A percentile compares a stretch with the other conserved stretches of the same genome.
These are phyloP conservation scores for Carex arenaria DNA, from an alignment of 202 grass and related monocot genomes.

Conservation along the genomic window DNA sequence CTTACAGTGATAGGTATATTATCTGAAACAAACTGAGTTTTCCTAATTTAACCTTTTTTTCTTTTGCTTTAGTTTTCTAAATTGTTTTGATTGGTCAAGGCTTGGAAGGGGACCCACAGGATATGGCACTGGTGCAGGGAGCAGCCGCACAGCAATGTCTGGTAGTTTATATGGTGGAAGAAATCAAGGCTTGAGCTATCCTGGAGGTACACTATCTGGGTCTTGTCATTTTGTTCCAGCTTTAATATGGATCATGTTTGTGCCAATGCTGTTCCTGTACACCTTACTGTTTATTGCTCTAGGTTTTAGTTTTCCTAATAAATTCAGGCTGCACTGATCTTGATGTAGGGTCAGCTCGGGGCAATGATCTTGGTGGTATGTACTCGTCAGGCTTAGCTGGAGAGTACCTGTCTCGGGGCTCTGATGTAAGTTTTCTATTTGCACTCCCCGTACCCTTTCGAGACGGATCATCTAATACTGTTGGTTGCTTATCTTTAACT, in stretches of 20 bases:
- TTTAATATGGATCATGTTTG: slow-evolving; percentile 5
- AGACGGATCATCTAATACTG: neutral
- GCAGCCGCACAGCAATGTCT: slow-evolving; percentile 52
- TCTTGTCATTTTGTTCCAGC: slow-evolving; percentile 20
- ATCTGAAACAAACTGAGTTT: neutral
- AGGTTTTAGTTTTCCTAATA: slow-evolving; percentile 1
- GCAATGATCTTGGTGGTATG: slow-evolving; percentile 54
- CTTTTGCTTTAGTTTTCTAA: slow-evolving; percentile 9
- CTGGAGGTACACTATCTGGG: slow-evolving; percentile 39
- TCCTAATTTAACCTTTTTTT: neutral
- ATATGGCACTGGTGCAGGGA: slow-evolving; percentile 27
- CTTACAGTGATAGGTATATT: slow-evolving; percentile 20
- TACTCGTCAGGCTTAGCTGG: slow-evolving; percentile 58
- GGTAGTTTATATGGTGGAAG: slow-evolving; percentile 56
- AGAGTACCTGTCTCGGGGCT: slow-evolving; percentile 75
- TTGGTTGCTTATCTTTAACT: neutral
- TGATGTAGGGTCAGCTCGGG: slow-evolving; percentile 52
- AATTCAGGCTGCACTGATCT: slow-evolving; percentile 16
- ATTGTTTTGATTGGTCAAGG: slow-evolving; percentile 31
- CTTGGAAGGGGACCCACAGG: slow-evolving; percentile 57
- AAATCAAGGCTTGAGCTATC: slow-evolving; percentile 76
- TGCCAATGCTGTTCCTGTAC: neutral
- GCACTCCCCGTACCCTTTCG: neutral
- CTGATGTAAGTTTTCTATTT: slow-evolving; percentile 58
- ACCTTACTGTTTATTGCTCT: neutral